Evolutionary conservation across 768 basidiomycete genomes (phyloP).

Genomic region (Sporobolomyces phaffii): DNA sequence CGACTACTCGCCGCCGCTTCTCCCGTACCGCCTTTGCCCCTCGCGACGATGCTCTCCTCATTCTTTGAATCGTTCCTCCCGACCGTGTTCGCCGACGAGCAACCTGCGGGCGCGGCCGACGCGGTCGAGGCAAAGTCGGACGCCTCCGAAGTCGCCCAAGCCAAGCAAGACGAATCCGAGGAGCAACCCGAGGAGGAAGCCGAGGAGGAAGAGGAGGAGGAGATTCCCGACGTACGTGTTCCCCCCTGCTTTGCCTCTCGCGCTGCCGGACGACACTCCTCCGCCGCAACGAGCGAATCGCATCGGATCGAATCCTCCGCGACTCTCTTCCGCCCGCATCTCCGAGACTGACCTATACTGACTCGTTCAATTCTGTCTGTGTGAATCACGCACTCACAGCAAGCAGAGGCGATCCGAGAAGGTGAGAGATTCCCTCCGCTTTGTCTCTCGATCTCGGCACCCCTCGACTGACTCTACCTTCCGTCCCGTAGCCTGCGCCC

Average conservation of each 20-base stretch:
- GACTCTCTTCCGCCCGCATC: neutral
- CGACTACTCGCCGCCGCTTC: too few relatives aligned
- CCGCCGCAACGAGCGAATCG: neutral
- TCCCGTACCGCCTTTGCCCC: neutral
- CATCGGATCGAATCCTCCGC: neutral
- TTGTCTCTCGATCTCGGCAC: neutral
- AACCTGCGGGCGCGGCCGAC: neutral
- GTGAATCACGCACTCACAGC: neutral
- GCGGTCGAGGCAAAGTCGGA: conserved; percentile 5
- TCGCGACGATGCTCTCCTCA: conserved; percentile 10
- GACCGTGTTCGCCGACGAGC: conserved; percentile 16
- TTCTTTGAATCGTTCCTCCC: conserved; percentile 15
- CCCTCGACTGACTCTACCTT: neutral
- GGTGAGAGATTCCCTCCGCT: conserved; percentile 2
- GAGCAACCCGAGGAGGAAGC: conserved; percentile 7
- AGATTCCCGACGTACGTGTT: conserved; percentile 16
- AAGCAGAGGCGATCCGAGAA: conserved; percentile 31
- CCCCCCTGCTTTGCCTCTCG: neutral
- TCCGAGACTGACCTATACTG: too few relatives aligned
- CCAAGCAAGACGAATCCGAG: conserved; percentile 1
- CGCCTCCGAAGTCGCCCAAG: conserved; percentile 8
- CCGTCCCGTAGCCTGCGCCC: conserved; percentile 26
- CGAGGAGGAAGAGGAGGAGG: conserved; percentile 33
- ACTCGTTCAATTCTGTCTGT: neutral
- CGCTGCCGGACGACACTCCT: neutral